Evolutionary conservation across 352 stramenopile genomes (phyloP).

Genomic region (Phytophthora parvispora): DNA sequence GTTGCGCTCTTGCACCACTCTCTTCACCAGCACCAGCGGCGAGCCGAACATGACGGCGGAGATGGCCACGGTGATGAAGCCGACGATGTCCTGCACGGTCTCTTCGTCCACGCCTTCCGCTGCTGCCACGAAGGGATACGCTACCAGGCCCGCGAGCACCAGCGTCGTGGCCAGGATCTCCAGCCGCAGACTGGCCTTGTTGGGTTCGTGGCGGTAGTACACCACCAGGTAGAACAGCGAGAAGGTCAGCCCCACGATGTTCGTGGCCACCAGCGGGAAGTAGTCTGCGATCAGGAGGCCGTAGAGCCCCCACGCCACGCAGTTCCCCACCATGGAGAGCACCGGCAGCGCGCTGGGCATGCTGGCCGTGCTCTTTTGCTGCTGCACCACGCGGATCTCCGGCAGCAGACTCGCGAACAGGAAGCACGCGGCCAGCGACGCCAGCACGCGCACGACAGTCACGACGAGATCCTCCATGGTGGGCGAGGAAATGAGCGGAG

Average conservation of each 20-base stretch:
- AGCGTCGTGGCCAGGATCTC: slow-evolving; percentile 35
- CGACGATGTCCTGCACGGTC: slow-evolving; percentile 52
- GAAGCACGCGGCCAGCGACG: slow-evolving; percentile 51
- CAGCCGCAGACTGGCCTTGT: slow-evolving; percentile 27
- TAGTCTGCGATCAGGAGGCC: slow-evolving; percentile 56
- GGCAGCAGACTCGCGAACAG: slow-evolving; percentile 63
- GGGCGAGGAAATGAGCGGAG: background rate
- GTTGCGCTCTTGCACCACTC: slow-evolving; percentile 61
- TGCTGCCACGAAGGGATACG: slow-evolving; percentile 46
- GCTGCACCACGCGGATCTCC: slow-evolving; percentile 45
- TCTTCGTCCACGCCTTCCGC: slow-evolving; percentile 12
- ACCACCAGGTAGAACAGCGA: slow-evolving; percentile 58
- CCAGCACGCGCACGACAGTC: slow-evolving; percentile 45
- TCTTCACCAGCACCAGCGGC: slow-evolving; percentile 56
- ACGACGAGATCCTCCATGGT: slow-evolving; percentile 39
- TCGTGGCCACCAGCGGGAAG: slow-evolving; percentile 66
- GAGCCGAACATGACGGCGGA: slow-evolving; percentile 74
- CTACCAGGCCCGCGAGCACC: slow-evolving; percentile 41
- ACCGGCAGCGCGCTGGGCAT: slow-evolving; percentile 55
- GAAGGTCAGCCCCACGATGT: slow-evolving; percentile 52
- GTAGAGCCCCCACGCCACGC: slow-evolving; percentile 65
- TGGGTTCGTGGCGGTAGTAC: slow-evolving; percentile 44
- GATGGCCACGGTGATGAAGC: slow-evolving; percentile 63
- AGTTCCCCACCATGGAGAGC: slow-evolving; percentile 75
- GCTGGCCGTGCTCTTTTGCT: slow-evolving; percentile 36